Evolutionary conservation across 1,284 basidiomycete genomes (phyloP), one percentile per base, ranked within the genome.

Genomic region (Marasmius oreades): DNA sequence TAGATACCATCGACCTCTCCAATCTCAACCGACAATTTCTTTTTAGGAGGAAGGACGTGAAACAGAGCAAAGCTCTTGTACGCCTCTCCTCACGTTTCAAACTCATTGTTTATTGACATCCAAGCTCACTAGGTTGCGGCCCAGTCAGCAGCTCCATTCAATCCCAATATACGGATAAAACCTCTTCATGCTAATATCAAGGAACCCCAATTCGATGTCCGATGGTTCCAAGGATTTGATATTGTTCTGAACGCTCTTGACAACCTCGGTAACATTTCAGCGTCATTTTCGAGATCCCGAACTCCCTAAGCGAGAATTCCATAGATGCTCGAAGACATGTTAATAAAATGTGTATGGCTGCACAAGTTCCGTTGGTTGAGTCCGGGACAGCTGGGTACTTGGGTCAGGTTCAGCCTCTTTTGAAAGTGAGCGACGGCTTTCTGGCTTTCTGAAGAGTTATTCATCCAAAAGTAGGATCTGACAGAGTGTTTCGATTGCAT

Each of bases 1-100:
- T 99, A 59, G 97, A 99, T 74, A 99, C 96, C 6, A 99, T 99
- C 72, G 97, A 99, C 79, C 81, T 99, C 31, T 98, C 95, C 53
- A 99, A 99, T 70, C 79, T 99, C 53, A 99, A 99, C 69, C 85
- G 97, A 22, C 97, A 99, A 68, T 99, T 99, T 72, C 78, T 99
- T 37, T 99, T 99, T 75, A 86, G 87, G 61, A 98, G 98, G 74
- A 95, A 95, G 65, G 95, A 98, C 68, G 93, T 99, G 59, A 96
- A 97, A 67, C 92, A 98, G 68, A 90, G 94, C 64, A 99, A 99
- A 75, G 90, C 95, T 6, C 69, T 96, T 70, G 93, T 91, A 58
- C 55, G 75, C 63, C 26, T 33, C 45, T 57, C 42, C 34, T 56
- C 42, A 24, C 43, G 22, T 55, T 4, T 43, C 31, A 52, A 26